Evolutionary conservation across 2,329 filamentous ascomycete genomes (phyloP).

Genomic region (Lecanosticta acicola): DNA sequence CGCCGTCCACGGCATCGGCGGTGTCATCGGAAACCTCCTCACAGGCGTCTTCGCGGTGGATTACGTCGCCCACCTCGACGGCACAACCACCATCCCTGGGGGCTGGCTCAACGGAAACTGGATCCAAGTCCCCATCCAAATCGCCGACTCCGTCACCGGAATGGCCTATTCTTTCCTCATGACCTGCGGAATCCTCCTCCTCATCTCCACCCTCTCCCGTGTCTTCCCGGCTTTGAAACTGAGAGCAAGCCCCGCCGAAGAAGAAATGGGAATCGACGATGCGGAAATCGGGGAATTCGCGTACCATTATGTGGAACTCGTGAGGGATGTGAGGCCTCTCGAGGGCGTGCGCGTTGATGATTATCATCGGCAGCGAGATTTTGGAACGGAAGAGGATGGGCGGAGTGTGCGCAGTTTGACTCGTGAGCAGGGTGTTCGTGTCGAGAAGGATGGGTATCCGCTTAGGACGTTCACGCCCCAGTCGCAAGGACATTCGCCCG

Average conservation of each 20-base stretch:
- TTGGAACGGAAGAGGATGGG: background rate
- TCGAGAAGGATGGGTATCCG: conserved; percentile 8
- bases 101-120: conserved; percentile 82
- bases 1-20: conserved; percentile 73
- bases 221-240: conserved; percentile 70
- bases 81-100: conserved; percentile 59
- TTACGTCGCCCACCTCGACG: conserved; percentile 78
- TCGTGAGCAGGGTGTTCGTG: background rate
- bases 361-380: background rate
- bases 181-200: conserved; percentile 65
- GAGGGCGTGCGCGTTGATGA: background rate
- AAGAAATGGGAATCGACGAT: conserved; percentile 81
- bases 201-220: conserved; percentile 63
- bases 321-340: conserved; percentile 55
- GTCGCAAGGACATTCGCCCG: background rate
- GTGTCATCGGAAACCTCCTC: conserved; percentile 70
- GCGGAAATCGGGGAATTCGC: conserved; percentile 87
- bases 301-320: conserved; percentile 89
- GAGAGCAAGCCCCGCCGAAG: conserved; percentile 68
- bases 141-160: conserved; percentile 73
- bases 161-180: conserved; percentile 72
- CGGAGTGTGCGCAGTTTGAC: conserved; percentile 8
- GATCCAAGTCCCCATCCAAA: conserved; percentile 75
- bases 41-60: conserved; percentile 80
- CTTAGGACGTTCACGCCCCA: conserved; percentile 4